Percentiles rank a stretch among this genome's conserved stretches.
Evolutionary conservation across 441 rosid genomes (phyloP).

Genomic region (Adansonia grandidieri): DNA sequence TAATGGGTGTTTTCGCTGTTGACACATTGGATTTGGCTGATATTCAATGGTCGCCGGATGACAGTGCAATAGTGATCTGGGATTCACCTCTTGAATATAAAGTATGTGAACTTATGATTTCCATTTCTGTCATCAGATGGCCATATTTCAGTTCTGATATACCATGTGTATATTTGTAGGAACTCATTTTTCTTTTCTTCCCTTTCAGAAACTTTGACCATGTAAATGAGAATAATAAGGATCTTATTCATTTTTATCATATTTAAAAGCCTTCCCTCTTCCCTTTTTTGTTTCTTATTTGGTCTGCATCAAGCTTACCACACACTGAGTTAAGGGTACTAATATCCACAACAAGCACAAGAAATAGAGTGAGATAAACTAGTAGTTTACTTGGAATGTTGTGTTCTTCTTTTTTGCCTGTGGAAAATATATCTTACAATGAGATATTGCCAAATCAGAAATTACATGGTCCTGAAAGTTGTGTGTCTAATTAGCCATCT

Average conservation of each 20-base stretch:
- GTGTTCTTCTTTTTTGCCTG: background rate
- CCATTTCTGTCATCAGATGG: background rate
- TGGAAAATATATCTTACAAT: background rate
- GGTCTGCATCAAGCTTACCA: background rate
- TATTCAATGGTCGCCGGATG: conserved; percentile 96
- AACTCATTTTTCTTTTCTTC: background rate
- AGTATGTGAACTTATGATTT: conserved; percentile 47
- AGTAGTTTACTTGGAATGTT: background rate
- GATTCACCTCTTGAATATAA: conserved; percentile 92
- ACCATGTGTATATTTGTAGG: background rate
- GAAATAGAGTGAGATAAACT: background rate
- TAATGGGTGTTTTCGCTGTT: conserved; percentile 88
- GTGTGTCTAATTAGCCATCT: background rate
- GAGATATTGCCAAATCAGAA: conserved; percentile 1
- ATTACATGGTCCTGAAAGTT: background rate
- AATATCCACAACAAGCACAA: background rate
- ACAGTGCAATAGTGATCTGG: conserved; percentile 82
- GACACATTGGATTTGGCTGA: conserved; percentile 94
- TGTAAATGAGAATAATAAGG: background rate
- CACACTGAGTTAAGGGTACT: background rate
- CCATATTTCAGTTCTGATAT: background rate
- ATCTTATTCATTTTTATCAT: background rate
- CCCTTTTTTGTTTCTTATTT: background rate
- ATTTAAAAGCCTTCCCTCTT: background rate
- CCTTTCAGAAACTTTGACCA: background rate